A percentile compares a stretch with the other conserved stretches of the same genome.
phyloP scores from a whole-genome alignment of 305 asterid species.

The Fraxinus albicans region DNA sequence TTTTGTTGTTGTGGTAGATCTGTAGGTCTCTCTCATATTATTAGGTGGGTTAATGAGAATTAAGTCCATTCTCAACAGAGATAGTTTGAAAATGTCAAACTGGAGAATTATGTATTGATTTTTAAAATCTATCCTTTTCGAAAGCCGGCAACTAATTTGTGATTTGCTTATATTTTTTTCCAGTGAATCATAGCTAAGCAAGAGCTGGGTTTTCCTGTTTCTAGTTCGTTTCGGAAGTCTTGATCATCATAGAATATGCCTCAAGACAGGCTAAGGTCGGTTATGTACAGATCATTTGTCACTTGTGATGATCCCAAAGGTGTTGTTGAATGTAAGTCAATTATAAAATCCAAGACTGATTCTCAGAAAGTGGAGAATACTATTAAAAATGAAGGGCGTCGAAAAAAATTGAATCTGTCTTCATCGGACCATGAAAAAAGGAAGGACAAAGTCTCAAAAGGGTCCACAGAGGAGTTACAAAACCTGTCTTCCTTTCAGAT shows the following conservation, averaged over 20 bases:
- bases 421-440: conserved; percentile 21
- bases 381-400: conserved; percentile 17
- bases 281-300: conserved; percentile 60
- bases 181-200: conserved; percentile 27
- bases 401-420: conserved; percentile 28
- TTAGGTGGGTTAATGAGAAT: background rate
- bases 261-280: conserved; percentile 63
- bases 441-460: conserved; percentile 17
- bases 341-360: conserved; percentile 44
- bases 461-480: conserved; percentile 32
- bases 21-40: background rate
- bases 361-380: conserved; percentile 27
- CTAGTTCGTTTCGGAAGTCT: conserved; percentile 14
- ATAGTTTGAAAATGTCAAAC: conserved; percentile 30
- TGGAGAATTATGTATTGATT: conserved; percentile 9
- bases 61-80: background rate
- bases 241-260: conserved; percentile 50
- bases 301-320: conserved; percentile 78
- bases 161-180: conserved; percentile 18
- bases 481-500: conserved; percentile 41
- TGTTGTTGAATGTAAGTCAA: conserved; percentile 54
- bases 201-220: conserved; percentile 22
- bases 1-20: conserved; percentile 7
- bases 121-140: conserved; percentile 18
- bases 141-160: conserved; percentile 39